Conservation (phyloP, 768 basidiomycete genomes). For the Lactifluus piperatus region DNA sequence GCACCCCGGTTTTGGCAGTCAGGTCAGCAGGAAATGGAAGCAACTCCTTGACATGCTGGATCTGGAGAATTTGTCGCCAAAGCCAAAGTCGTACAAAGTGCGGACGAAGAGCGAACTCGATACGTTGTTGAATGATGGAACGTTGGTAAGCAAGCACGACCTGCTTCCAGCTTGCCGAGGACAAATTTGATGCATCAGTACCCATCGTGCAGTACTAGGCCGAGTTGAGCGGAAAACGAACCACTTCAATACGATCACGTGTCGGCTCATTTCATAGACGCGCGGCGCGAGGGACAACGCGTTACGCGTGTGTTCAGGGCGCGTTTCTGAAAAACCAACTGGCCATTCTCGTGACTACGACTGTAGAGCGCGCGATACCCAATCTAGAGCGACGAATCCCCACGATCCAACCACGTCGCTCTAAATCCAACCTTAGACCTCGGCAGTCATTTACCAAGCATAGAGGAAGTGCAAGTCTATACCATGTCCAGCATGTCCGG, state of each 20-base stretch:
- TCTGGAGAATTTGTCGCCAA: conserved; percentile 37
- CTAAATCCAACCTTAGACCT: neutral
- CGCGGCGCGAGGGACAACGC: too few relatives aligned
- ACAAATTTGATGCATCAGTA: conserved; percentile 58
- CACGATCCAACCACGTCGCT: neutral
- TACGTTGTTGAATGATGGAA: conserved; percentile 49
- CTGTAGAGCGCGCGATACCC: neutral
- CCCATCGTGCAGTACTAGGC: conserved; percentile 49
- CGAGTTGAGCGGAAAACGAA: conserved; percentile 45
- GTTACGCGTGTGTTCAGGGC: neutral
- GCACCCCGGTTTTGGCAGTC: too few relatives aligned
- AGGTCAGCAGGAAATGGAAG: conserved; percentile 63
- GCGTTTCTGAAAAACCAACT: neutral
- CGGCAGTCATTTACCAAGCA: neutral
- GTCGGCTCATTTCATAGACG: neutral
- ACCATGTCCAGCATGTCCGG: conserved; percentile 7
- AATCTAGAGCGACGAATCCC: neutral
- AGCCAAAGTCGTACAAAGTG: conserved; percentile 57
- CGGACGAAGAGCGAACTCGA: conserved; percentile 58
- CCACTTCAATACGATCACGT: conserved; percentile 22
- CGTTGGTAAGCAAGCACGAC: conserved; percentile 53
- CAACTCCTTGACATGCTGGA: conserved; percentile 52
- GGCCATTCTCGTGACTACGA: neutral
- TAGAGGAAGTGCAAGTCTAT: neutral
- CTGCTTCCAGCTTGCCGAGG: conserved; percentile 72